Conservation (phyloP, 2,329 filamentous ascomycete species). For the Curvularia lunata region DNA sequence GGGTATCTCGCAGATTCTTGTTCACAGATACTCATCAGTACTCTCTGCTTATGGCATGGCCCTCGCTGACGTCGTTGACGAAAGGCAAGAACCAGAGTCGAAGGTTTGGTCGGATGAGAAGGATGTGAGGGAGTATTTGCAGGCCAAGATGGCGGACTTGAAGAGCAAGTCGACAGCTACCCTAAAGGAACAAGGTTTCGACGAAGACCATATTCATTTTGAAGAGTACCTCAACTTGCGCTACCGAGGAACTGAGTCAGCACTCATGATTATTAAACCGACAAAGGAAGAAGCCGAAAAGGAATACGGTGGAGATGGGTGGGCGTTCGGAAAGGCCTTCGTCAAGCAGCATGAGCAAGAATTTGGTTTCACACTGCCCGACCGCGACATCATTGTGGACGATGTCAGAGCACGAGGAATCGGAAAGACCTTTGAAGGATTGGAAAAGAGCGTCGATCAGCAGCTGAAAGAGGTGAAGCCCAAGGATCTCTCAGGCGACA, state of each 20-base stretch:
- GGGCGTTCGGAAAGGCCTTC: constrained; percentile 86
- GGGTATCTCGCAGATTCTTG: constrained; percentile 82
- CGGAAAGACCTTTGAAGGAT: constrained; percentile 81
- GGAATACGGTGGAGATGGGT: constrained; percentile 69
- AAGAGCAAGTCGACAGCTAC: constrained; percentile 74
- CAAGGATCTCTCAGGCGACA: constrained; percentile 61
- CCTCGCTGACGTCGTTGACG: constrained; percentile 89
- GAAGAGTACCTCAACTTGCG: constrained; percentile 95
- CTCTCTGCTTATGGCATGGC: constrained; percentile 93
- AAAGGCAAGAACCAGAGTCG: constrained; percentile 78
- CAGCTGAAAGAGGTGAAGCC: constrained; percentile 75
- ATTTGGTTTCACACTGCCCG: constrained; percentile 86
- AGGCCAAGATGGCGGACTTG: constrained; percentile 76
- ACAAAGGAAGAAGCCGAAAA: constrained; percentile 65
- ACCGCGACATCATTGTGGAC: constrained; percentile 87
- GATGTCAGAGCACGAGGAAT: constrained; percentile 89
- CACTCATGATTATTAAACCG: constrained; percentile 86
- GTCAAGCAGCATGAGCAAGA: constrained; percentile 87
- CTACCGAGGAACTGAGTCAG: constrained; percentile 88
- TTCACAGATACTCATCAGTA: constrained; percentile 87
- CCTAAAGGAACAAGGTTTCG: constrained; percentile 79
- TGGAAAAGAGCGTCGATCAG: constrained; percentile 82
- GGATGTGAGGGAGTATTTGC: constrained; percentile 66
- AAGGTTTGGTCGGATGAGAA: constrained; percentile 65
- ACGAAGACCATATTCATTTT: constrained; percentile 74